Base-by-base conservation (phyloP, 106 monocot genomes). In the Platanthera zijinensis region DNA sequence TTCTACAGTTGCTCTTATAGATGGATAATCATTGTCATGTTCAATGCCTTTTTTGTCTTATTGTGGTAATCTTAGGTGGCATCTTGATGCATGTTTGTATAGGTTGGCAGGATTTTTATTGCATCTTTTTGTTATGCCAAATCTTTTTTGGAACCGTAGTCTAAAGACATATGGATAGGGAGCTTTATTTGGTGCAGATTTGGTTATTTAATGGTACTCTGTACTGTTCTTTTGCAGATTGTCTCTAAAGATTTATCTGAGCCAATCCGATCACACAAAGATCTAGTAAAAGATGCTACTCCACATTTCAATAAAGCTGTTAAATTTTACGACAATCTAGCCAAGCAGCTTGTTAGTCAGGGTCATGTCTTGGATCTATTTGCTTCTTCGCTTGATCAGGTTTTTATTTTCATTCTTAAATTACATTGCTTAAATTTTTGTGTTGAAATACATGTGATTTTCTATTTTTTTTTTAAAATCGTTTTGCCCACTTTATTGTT, bases 341-440 rank as follows among this genome's bases (percentile, higher is more conserved):
- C 99, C 39, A 99, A 94, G 77, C 99, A 99, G 81, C 86, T 99
- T 50, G 99, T 92, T 82, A 87, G 50, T 76, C 99, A 99, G 84
- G 99, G 99, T 25, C 99, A 99, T 77, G 94, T 99, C 19, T 80
- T 99, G 71, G 99, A 99, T 62, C 67, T 99, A 52, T 99, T 94
- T 92, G 99, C 99, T 63, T 94, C 99, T 81, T 92, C 99, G 30
- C 92, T 99, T 49, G 99, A 99, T 86, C 99, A 99, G 99, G 93
- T 94, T 76, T 49, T 19, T 18, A 21, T 25, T 62, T 72, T 28
- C 72, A 46, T 72, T 72, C 72, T 19, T 22, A 21, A 49, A 50
- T 13, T 30, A 45, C 5, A n/a, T 63, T 77, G 61, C 48, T 63
- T 73, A 57, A 66, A 47, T 15, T 39, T 46, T 64, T 51, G 0